Evolutionary conservation across 2,329 filamentous ascomycete species (phyloP), one percentile per base, ranked within the genome.

Genomic region (Fusarium multiceps): DNA sequence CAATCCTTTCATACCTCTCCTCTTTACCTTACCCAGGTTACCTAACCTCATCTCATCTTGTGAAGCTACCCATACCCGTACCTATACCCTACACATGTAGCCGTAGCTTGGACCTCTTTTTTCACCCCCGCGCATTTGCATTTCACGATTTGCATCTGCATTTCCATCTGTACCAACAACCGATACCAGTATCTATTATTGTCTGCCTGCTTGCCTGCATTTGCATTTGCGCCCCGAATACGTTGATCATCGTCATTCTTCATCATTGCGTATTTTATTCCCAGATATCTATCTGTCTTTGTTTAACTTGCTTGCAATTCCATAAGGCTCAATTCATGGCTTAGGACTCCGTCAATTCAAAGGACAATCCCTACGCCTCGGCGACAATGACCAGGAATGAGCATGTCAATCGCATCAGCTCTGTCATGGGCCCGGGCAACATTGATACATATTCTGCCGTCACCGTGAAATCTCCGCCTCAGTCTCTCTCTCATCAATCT

Each of bases 351-450:
- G 63, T 72, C 64, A 73, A 71, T 34, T 28, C 63, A 61, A 75
- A 75, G 73, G 73, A 72, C 75, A 9, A 34, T 42, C 49, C 23
- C 74, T 71, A 78, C 75, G 74, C 74, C 74, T 70, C 75, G 78
- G 80, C 80, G 81, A 88, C 81, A 80, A 92, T 93, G 90, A 88
- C 89, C 81, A 88, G 86, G 81, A 87, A 90, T 83, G 89, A 92
- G 78, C 82, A 83, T 75, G 81, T 81, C 75, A 84, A 85, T 81
- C 90, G 89, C 81, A 87, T 90, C 85, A 79, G 77, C 78, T 80
- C 79, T 54, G 59, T 75, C 66, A 78, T 78, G 74, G 79, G 76
- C 75, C 74, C 72, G 68, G 89, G 27, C 30, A 65, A 32, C 30
- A 51, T 47, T 18, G 41, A 56, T 28, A 88, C 86, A 80, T 86